Percentiles rank a stretch among this genome's conserved stretches.
Conservation (phyloP, 2,329 filamentous ascomycete genomes). For the Macroventuria anomochaeta region DNA sequence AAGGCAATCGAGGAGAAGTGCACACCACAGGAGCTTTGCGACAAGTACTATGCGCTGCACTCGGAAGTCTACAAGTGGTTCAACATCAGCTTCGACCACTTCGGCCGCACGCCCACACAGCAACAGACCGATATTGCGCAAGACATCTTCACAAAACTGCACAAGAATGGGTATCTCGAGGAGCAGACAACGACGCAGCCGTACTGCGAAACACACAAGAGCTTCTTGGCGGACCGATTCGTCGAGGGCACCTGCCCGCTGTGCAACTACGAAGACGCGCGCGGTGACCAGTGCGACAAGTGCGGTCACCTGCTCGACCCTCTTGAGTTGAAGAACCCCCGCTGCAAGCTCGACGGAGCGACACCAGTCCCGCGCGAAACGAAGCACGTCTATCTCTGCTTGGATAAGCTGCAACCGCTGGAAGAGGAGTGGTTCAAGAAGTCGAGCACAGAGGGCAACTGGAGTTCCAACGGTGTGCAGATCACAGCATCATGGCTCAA, state of each 20-base stretch:
- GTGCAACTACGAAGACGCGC: constrained; percentile 63
- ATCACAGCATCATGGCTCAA: constrained; percentile 84
- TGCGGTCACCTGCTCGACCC: constrained; percentile 57
- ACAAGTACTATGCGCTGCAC: constrained; percentile 91
- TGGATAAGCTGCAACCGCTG: constrained; percentile 81
- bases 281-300: constrained; percentile 63
- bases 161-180: constrained; percentile 86
- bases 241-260: constrained; percentile 80
- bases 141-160: constrained; percentile 84
- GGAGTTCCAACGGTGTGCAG: constrained; percentile 75
- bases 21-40: constrained; percentile 82
- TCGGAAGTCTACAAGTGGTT: constrained; percentile 96
- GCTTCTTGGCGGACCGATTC: constrained; percentile 63
- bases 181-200: constrained; percentile 88
- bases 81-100: constrained; percentile 91
- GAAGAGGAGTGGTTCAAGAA: constrained; percentile 80
- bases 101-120: constrained; percentile 87
- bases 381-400: constrained; percentile 86
- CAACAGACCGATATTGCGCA: constrained; percentile 94
- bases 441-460: constrained; percentile 74
- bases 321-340: constrained; percentile 62
- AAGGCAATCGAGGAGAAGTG: constrained; percentile 89
- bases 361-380: constrained; percentile 81
- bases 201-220: constrained; percentile 76
- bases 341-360: constrained; percentile 88